These are phyloP conservation scores for Xylaria cubensis DNA, from an alignment of 495 filamentous ascomycete species.

Conservation along the genomic window DNA sequence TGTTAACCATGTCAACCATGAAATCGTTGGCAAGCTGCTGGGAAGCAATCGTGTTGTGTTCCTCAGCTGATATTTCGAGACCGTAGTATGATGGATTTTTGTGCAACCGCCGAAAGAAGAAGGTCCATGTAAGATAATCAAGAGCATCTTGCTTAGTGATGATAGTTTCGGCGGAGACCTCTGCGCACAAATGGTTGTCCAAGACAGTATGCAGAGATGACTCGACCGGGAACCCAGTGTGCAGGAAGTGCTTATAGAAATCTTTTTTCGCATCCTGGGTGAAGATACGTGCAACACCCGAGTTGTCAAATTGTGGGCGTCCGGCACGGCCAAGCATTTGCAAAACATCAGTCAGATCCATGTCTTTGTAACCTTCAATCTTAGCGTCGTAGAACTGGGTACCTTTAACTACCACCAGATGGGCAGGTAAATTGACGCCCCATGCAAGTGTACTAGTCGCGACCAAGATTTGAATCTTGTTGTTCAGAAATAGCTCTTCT, in stretches of 20 bases:
- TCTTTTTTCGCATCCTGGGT: conserved; percentile 97
- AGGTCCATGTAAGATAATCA: conserved; percentile 98
- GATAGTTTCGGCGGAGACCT: conserved; percentile 92
- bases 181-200: conserved; percentile 95
- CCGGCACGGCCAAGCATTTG: conserved; percentile 98
- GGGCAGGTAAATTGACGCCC: conserved; percentile 97
- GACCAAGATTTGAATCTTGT: conserved; percentile 96
- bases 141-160: conserved; percentile 94
- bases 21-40: conserved; percentile 87
- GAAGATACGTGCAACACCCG: conserved; percentile 94
- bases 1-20: conserved; percentile 89
- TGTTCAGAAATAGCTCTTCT: conserved; percentile 94
- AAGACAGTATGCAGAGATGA: conserved; percentile 94
- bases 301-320: conserved; percentile 93
- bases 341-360: conserved; percentile 98
- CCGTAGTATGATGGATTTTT: conserved; percentile 99
- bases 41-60: conserved; percentile 87
- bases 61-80: conserved; percentile 89
- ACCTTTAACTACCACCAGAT: conserved; percentile 97
- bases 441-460: conserved; percentile 97
- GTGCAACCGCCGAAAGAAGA: conserved; percentile 96
- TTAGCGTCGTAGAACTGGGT: conserved; percentile 99
- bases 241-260: conserved; percentile 99
- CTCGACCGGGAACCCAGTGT: conserved; percentile 98
- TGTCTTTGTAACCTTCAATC: conserved; percentile 96